A percentile compares a stretch with the other conserved stretches of the same genome.
phyloP scores from a whole-genome alignment of 306 rosid species.

The Begonia loranthoides region DNA sequence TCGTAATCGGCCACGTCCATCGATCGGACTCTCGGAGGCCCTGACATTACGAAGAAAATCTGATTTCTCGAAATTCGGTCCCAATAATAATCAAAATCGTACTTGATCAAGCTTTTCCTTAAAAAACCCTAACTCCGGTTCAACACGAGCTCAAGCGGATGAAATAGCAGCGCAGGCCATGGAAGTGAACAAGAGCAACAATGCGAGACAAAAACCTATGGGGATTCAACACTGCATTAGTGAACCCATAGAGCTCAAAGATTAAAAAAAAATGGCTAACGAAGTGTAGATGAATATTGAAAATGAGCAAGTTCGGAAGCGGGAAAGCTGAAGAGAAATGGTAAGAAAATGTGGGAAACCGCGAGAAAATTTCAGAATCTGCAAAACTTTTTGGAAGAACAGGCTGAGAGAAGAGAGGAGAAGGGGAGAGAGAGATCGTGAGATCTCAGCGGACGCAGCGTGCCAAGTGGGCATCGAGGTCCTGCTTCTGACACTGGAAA shows the following conservation, averaged over 20 bases:
- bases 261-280: not conserved
- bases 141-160: not conserved
- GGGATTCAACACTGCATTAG: slow-evolving; percentile 13
- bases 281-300: slow-evolving; percentile 1
- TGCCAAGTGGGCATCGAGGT: slow-evolving; percentile 19
- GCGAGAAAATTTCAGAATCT: slow-evolving; percentile 5
- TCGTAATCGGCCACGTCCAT: slow-evolving; percentile 47
- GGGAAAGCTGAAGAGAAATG: slow-evolving; percentile 19
- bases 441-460: slow-evolving; percentile 8
- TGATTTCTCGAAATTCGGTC: not conserved
- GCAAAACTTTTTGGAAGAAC: slow-evolving; percentile 11
- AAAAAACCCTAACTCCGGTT: not conserved
- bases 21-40: slow-evolving; percentile 76
- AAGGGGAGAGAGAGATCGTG: slow-evolving; percentile 17
- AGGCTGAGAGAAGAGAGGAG: slow-evolving; percentile 36
- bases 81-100: not conserved
- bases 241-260: slow-evolving; percentile 5
- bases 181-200: slow-evolving; percentile 1
- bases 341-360: slow-evolving; percentile 25
- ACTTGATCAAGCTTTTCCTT: not conserved
- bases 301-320: not conserved
- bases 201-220: slow-evolving; percentile 21
- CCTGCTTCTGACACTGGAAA: too few relatives aligned
- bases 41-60: slow-evolving; percentile 40
- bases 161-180: slow-evolving; percentile 4